phyloP scores from a whole-genome alignment of 2,329 filamentous ascomycete species.

The Dactylella cylindrospora region DNA sequence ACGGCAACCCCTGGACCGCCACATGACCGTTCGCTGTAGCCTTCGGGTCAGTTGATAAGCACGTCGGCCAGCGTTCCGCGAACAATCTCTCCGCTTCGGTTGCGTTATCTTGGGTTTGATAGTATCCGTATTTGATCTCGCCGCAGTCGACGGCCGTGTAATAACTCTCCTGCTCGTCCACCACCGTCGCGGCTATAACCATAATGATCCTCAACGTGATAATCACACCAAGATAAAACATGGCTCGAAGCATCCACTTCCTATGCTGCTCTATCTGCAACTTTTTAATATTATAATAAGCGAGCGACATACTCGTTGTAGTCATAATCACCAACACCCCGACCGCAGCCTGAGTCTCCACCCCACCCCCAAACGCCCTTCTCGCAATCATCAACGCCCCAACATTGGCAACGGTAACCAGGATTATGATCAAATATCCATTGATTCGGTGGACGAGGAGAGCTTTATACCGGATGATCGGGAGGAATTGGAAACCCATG shows the following conservation, averaged over 20 bases:
- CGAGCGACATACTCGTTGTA: constrained; percentile 54
- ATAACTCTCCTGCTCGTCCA: constrained; percentile 34
- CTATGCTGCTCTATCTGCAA: constrained; percentile 66
- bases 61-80: constrained; percentile 23
- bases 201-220: constrained; percentile 49
- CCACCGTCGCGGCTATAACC: constrained; percentile 48
- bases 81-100: constrained; percentile 1
- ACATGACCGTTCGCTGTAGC: constrained; percentile 38
- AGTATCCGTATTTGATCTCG: constrained; percentile 36
- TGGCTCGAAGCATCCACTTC: constrained; percentile 64
- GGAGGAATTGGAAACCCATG: constrained; percentile 57
- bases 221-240: constrained; percentile 54
- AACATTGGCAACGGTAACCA: constrained; percentile 56
- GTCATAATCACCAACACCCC: constrained; percentile 56
- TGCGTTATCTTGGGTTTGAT: not conserved
- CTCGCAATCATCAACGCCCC: constrained; percentile 60
- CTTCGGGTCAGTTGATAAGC: constrained; percentile 2
- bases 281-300: constrained; percentile 61
- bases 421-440: constrained; percentile 60
- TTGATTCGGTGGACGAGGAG: constrained; percentile 63
- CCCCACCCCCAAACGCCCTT: constrained; percentile 59
- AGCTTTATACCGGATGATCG: constrained; percentile 56
- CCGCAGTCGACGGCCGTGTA: constrained; percentile 19
- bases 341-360: constrained; percentile 57
- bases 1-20: constrained; percentile 16